A percentile compares a stretch with the other conserved stretches of the same genome.
phyloP scores from a whole-genome alignment of 2,329 filamentous ascomycete genomes.

The Alternaria ethzedia region DNA sequence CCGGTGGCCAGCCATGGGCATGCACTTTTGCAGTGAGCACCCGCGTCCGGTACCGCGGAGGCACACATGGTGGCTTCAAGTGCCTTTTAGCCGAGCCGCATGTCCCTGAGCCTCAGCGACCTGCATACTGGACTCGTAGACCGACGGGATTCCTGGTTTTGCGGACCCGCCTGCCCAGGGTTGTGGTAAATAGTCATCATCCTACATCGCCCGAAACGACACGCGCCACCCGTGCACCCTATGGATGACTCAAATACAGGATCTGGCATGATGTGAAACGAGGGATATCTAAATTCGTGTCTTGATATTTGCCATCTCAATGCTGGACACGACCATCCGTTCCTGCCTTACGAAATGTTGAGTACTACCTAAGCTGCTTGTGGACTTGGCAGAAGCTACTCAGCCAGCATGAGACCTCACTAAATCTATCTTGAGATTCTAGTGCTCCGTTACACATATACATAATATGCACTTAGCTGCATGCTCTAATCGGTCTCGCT shows the following conservation, averaged over 20 bases:
- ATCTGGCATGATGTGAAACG: background rate
- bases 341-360: background rate
- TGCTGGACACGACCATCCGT: too few relatives aligned
- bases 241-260: background rate
- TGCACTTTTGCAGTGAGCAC: conserved; percentile 2
- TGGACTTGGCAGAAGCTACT: background rate
- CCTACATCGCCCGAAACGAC: conserved; percentile 3
- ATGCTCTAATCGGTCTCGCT: background rate
- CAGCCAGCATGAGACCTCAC: background rate
- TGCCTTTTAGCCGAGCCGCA: conserved; percentile 16
- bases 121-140: conserved; percentile 6
- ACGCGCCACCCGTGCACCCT: background rate
- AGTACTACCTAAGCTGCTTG: background rate
- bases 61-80: conserved; percentile 9
- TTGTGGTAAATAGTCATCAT: background rate
- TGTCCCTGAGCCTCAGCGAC: conserved; percentile 7
- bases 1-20: conserved; percentile 3
- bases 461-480: background rate
- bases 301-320: background rate
- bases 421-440: background rate
- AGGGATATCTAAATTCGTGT: background rate
- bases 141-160: background rate
- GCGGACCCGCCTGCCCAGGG: background rate
- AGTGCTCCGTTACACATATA: background rate
- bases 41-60: conserved; percentile 7